Percentiles rank a stretch among this genome's conserved stretches.
phyloP scores from a whole-genome alignment of 495 filamentous ascomycete genomes.

The Neurospora sp. region DNA sequence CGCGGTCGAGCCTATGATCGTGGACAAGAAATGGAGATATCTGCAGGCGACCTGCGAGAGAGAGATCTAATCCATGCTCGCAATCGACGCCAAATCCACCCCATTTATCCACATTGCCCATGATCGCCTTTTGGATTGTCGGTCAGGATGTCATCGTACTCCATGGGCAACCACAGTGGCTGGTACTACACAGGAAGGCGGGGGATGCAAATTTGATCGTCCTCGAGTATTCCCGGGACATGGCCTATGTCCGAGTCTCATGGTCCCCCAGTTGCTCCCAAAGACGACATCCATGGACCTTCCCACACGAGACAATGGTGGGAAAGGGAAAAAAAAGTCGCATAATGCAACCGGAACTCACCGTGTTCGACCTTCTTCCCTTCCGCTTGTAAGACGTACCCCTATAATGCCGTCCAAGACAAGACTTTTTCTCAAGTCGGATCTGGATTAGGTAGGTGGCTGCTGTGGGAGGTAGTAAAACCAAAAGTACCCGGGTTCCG shows the following conservation, averaged over 20 bases:
- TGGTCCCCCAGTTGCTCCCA: background rate
- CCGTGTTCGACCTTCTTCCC: background rate
- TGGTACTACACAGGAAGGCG: background rate
- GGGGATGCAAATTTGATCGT: background rate
- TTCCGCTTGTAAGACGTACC: background rate
- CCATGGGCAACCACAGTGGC: background rate
- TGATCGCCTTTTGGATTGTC: background rate
- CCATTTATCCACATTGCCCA: background rate
- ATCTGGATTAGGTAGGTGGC: background rate
- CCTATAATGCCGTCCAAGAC: background rate
- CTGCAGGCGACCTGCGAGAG: background rate
- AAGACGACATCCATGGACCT: background rate
- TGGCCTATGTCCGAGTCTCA: background rate
- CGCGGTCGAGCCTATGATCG: background rate
- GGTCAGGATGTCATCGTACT: background rate
- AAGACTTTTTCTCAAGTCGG: background rate
- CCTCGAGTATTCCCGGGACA: background rate
- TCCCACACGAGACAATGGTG: background rate
- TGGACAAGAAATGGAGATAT: background rate
- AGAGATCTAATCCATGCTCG: background rate
- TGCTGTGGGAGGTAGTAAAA: background rate
- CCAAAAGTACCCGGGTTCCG: background rate
- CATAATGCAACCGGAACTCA: background rate
- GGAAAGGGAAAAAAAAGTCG: background rate
- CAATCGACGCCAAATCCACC: background rate